Evolutionary conservation across 1,284 basidiomycete genomes (phyloP), one percentile per base, ranked within the genome.

Genomic region (Papiliotrema fonsecae): DNA sequence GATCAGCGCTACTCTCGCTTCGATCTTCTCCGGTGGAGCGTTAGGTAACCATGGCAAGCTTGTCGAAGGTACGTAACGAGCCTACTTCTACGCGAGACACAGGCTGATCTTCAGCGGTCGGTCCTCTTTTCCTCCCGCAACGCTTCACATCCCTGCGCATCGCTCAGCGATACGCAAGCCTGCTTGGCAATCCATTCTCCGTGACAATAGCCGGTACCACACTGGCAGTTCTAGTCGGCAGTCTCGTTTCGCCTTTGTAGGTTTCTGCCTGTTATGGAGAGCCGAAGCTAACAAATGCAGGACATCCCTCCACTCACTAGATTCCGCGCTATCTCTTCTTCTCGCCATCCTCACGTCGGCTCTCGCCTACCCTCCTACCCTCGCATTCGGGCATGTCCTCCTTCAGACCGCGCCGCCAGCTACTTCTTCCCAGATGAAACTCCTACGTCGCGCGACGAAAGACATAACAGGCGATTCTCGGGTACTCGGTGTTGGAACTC

Each of bases 361-460:
- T 37, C 78, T 93, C 25, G 85, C 90, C 0, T 93, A 89, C 67
- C 81, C 83, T 1, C 84, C 88, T 0, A 87, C 84, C 19, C 77
- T 83, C 4, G 80, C 86, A 0, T 84, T 91, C 24, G 90, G 87
- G 2, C 82, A 85, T 9, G 84, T 91, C 1, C 77, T 97, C 1
- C 73, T 96, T 3, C 91, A 96, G 67, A 96, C 91, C 0, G 82
- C 89, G 0, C 91, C 91, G 0, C 56, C 66, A 0, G 72, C 77
- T 6, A 75, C 85, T 19, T 81, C 83, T 1, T 59, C 78, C 2
- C 80, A 83, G 49, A 89, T 89, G 84, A 84, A 87, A 57, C 77
- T 80, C 0, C 86, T 94, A 59, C 77, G 87, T 52, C 78, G 84
- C 7, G 84, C 81, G 1, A 82, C 92, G 76, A 82, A 85, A 25